Evolutionary conservation across 345 rosid genomes (phyloP).

Genomic region (Passiflora organensis): DNA sequence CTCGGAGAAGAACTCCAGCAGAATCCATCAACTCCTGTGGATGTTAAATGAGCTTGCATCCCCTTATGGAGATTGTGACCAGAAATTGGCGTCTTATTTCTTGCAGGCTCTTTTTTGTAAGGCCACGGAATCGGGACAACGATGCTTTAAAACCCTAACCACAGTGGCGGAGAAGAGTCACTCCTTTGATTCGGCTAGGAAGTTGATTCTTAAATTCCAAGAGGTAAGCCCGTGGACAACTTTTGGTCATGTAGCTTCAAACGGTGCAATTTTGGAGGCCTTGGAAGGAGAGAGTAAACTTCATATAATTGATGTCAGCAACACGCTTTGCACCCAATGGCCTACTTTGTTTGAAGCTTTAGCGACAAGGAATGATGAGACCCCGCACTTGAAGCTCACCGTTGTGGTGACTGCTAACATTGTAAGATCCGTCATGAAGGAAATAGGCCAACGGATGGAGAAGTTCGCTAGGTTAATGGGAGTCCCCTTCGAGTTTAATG

Average conservation of each 20-base stretch:
- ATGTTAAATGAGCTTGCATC: conserved; percentile 72
- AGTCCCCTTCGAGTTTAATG: conserved; percentile 63
- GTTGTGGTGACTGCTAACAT: conserved; percentile 48
- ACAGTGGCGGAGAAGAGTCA: conserved; percentile 53
- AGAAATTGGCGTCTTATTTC: conserved; percentile 64
- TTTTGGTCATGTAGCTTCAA: conserved; percentile 74
- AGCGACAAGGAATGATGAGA: conserved; percentile 62
- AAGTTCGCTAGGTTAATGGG: conserved; percentile 79
- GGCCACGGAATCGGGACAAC: conserved; percentile 55
- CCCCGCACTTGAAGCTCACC: conserved; percentile 63
- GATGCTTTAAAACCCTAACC: conserved; percentile 62
- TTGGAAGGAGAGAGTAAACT: conserved; percentile 59
- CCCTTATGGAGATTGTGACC: conserved; percentile 73
- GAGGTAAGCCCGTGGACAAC: conserved; percentile 88
- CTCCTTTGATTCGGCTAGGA: conserved; percentile 57
- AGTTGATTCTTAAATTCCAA: conserved; percentile 63
- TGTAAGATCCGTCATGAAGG: conserved; percentile 50
- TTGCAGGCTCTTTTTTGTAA: conserved; percentile 66
- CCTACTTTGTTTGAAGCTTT: conserved; percentile 68
- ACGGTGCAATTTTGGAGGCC: conserved; percentile 71
- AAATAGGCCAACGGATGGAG: conserved; percentile 71
- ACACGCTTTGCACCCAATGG: conserved; percentile 86
- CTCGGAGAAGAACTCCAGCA: conserved; percentile 56
- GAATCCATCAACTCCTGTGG: conserved; percentile 72
- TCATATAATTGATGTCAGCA: conserved; percentile 67